Conservation (phyloP, 1,284 basidiomycete species). For the Neolentinus lepideus region DNA sequence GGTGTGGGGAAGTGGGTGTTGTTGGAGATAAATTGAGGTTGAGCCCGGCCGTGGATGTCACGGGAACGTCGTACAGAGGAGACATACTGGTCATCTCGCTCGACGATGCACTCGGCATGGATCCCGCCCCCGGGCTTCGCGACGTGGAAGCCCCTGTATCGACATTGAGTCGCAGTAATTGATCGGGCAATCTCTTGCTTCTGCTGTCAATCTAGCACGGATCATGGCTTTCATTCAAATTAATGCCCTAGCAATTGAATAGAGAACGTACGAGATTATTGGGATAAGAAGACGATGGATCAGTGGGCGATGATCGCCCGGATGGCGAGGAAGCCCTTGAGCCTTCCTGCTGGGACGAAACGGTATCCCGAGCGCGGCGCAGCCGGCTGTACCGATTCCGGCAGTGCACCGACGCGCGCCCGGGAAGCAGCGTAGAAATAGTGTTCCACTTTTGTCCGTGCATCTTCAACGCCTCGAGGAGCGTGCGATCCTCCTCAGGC, state of each 20-base stretch:
- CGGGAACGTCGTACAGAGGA: background rate
- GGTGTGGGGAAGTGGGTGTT: background rate
- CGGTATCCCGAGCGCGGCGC: background rate
- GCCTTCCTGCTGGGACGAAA: background rate
- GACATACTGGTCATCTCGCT: background rate
- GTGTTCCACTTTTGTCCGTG: constrained; percentile 6
- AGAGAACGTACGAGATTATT: background rate
- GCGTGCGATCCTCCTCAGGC: constrained; percentile 3
- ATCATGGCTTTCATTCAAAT: background rate
- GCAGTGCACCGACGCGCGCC: constrained; percentile 8
- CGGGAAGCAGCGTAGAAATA: constrained; percentile 4
- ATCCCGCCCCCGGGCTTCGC: background rate
- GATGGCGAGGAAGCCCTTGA: background rate
- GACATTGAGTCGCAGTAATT: background rate
- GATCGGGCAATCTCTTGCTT: background rate
- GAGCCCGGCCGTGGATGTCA: background rate
- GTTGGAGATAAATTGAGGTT: background rate
- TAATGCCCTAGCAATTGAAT: background rate
- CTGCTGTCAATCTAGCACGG: background rate
- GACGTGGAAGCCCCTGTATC: background rate
- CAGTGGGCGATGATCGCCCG: background rate
- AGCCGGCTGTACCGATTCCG: constrained; percentile 7
- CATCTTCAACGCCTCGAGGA: background rate
- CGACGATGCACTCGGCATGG: background rate
- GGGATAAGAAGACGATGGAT: background rate